Evolutionary conservation across 2,329 filamentous ascomycete species (phyloP).

Genomic region (Blastomyces gilchristii): DNA sequence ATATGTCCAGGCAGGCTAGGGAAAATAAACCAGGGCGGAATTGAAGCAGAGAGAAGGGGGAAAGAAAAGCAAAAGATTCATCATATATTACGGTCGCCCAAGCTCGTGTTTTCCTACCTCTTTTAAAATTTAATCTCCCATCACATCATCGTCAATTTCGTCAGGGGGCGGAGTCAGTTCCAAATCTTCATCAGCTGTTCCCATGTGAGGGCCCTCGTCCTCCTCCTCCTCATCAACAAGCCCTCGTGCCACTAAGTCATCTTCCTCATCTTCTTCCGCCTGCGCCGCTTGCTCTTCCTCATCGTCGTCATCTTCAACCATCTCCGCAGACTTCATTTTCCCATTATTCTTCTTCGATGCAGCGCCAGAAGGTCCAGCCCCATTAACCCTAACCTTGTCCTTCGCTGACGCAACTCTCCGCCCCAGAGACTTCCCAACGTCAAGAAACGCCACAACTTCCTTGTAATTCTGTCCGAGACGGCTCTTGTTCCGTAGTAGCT

Average conservation of each 20-base stretch:
- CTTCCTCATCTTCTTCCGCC: slow-evolving; percentile 35
- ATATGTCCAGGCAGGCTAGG: neutral
- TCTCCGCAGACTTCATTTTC: slow-evolving; percentile 31
- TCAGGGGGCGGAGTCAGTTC: slow-evolving; percentile 19
- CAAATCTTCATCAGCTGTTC: slow-evolving; percentile 11
- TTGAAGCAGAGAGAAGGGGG: neutral
- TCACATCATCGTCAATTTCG: slow-evolving; percentile 33
- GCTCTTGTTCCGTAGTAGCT: slow-evolving; percentile 68
- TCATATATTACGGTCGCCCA: slow-evolving; percentile 1
- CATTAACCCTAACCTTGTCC: slow-evolving; percentile 6
- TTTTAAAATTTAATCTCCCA: slow-evolving; percentile 28
- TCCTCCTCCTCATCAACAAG: slow-evolving; percentile 28
- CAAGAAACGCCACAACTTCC: slow-evolving; percentile 70
- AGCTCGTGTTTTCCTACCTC: neutral
- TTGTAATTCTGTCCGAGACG: slow-evolving; percentile 76
- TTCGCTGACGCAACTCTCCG: slow-evolving; percentile 5
- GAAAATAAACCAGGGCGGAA: neutral
- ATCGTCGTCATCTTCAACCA: slow-evolving; percentile 35
- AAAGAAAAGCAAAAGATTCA: neutral
- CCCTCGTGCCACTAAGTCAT: slow-evolving; percentile 28
- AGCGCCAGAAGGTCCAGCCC: slow-evolving; percentile 2
- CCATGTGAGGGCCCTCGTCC: slow-evolving; percentile 20
- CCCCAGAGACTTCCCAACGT: slow-evolving; percentile 47
- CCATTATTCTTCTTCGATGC: slow-evolving; percentile 16
- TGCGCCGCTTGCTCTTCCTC: slow-evolving; percentile 25